Base-by-base conservation (phyloP, 768 basidiomycete genomes). In the Hebeloma cylindrosporum region DNA sequence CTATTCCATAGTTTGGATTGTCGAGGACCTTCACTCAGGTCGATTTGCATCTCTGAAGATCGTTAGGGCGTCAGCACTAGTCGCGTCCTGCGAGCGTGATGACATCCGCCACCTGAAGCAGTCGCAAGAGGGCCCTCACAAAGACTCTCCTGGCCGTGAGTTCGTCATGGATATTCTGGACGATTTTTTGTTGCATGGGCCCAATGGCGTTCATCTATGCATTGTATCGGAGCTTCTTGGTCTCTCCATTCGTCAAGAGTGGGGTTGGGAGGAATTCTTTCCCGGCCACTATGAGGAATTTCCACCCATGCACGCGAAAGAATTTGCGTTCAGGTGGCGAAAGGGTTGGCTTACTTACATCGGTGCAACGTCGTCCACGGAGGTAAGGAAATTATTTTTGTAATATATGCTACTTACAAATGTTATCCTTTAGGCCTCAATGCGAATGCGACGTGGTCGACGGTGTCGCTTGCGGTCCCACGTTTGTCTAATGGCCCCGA, bases 1-100 rank as follows among this genome's bases (percentile, higher is more conserved):
- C 3, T 49, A 49, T 26, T 46, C 50, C 10, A 53, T 47, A 7
- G 47, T 54, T 32, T 53, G 50, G 53, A 40, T 54, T 4, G 53
- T 48, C 7, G 40, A 32, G 26, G 33, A 40, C 37, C 18, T 13
- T 7, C 28, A 14, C 11, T 5, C 4, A 6, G 9, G 21, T 5
- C 14, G n/a, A 20, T 34, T 6, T 9, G 22, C 23, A 11, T 27
- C 32, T 7, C 16, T 20, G 20, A 35, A 36, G 25, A 41, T 40
- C 7, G 13, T 36, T 7, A 37, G 17, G 13, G 40, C 46, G 5
- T 17, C 7, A 6, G 39, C 32, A 27, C 25, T 23, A 14, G 30
- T 34, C 32, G 20, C 11, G 31, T 29, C 39, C 5, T 13, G 22
- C 21, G 35, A 39, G 16, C 36, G 21, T 6, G 28, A 46, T 16